Base-by-base conservation (phyloP, 768 basidiomycete genomes). In the Lyophyllum shimeji region DNA sequence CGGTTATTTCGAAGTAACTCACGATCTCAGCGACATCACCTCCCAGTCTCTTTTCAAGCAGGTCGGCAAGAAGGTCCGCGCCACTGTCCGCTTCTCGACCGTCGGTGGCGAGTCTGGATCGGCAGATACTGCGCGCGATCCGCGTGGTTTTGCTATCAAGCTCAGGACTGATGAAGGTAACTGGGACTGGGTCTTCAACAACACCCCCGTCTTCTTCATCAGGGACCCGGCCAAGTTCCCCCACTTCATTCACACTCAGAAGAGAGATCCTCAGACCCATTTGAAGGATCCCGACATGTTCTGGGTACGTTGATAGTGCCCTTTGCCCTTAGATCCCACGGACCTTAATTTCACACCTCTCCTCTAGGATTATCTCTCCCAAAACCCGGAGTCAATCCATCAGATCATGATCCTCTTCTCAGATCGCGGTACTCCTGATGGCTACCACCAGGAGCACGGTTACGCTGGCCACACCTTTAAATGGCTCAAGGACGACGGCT, bases 391-490 rank as follows among this genome's bases (percentile, higher is more conserved):
- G 75, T 90, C 92, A 18, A 90, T 89, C 56, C 90, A 93, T 71
- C 91, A 93, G 74, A 76, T 92, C 65, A 80, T 91, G 82, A 95
- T 95, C 70, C 81, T 93, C 56, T 88, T 97, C 77, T 90, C 90
- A n/a, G 95, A 98, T 73, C 91, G 95, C 65, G 89, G 93, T 46
- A 97, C 93, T 53, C 95, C 96, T 58, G 87, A 86, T 72, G 94
- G 84, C n/a, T 95, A 76, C 76, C 86, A 90, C 73, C 77, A 86
- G 58, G 78, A 85, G 85, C 92, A 98, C 73, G 95, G 94, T 2
- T 97, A 95, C 79, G 91, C 90, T 48, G 92, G 95, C 15, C 93
- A 97, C 80, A 88, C 95, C 29, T 92, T 80, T 80, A 91, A 95
- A 71, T 85, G 94, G 72, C 79, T 90, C 72, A 93, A 94, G 74